Base-by-base conservation (phyloP, 805 yeast genomes). In the Lipomyces chichibuensis region DNA sequence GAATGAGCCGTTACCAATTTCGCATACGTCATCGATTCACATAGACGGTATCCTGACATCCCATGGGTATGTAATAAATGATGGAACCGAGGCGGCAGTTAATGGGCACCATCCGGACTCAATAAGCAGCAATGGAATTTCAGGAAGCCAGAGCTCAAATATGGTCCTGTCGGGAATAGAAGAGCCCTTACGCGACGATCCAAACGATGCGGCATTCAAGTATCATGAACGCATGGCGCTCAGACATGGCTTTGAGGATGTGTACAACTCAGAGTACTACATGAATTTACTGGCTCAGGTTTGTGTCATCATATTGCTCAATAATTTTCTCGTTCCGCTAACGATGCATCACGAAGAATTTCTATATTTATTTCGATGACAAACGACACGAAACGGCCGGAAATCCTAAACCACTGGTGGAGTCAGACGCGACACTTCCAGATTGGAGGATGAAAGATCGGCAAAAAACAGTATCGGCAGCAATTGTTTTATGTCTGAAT, bases 401-500 rank as follows among this genome's bases (percentile, higher is more conserved):
- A 25, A 90, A 87, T 73, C 97, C 97, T 1, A 74, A 77, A 43
- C 65, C 70, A 6, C 67, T 66, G 17, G 61, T 54, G 5, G 80
- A 84, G 7, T 80, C 87, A 1, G 88, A 85, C 73, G 84, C 83
- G 70, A 70, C 71, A 14, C 88, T 90, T 2, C 78, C 86, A 1
- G 98, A 94, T 75, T 95, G 99, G 99, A 90, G 96, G 71, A 90
- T 92, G 84, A 87, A 89, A 68, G 97, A 92, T 72, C 85, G 97
- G 56, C 97, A 90, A 75, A 90, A 93, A 75, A 95, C 99, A 0
- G 92, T 93, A 13, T 88, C 91, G 63, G 99, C 98, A 0, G 98
- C 97, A 17, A 81, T 95, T 8, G 92, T 95, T 60, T 80, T 95
- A 59, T 95, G 99, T 77, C 81, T 95, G 51, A 95, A 95, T 75